Conservation (phyloP, 1,139 yeast species). For the Tardiomyces depauwii region DNA sequence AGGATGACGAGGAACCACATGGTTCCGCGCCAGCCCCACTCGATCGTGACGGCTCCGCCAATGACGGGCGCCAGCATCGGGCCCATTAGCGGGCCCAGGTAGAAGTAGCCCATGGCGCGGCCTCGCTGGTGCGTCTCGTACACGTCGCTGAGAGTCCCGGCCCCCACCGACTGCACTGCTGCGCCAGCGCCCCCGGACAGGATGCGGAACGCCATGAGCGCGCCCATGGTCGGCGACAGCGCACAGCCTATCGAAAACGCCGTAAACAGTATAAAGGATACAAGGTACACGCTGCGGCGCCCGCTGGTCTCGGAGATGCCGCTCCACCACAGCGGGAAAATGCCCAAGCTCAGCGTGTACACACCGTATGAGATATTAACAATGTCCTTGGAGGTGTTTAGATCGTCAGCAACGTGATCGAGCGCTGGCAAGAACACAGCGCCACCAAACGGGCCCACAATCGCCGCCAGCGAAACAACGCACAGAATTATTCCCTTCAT, state of each 20-base stretch:
- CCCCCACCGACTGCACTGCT: slow-evolving; percentile 82
- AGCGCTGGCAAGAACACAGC: slow-evolving; percentile 76
- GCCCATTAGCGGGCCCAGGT: slow-evolving; percentile 72
- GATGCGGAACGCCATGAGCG: slow-evolving; percentile 58
- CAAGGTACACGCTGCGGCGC: slow-evolving; percentile 57
- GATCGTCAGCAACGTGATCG: slow-evolving; percentile 41
- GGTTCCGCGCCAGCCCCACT: slow-evolving; percentile 84
- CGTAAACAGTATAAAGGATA: slow-evolving; percentile 52
- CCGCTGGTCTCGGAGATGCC: slow-evolving; percentile 61
- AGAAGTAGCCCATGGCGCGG: slow-evolving; percentile 67
- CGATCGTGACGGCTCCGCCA: slow-evolving; percentile 63
- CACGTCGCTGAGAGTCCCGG: slow-evolving; percentile 75
- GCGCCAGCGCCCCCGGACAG: slow-evolving; percentile 76
- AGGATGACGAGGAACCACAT: slow-evolving; percentile 74
- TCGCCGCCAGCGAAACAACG: slow-evolving; percentile 61
- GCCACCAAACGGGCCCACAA: slow-evolving; percentile 89
- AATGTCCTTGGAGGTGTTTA: slow-evolving; percentile 45
- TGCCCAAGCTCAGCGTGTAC: slow-evolving; percentile 60
- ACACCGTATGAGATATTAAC: slow-evolving; percentile 77
- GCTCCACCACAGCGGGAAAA: slow-evolving; percentile 88
- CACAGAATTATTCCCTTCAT: slow-evolving; percentile 47
- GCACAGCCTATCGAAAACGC: slow-evolving; percentile 69
- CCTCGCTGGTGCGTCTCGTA: slow-evolving; percentile 63
- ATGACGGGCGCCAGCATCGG: slow-evolving; percentile 73
- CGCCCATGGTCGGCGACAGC: slow-evolving; percentile 46